Conservation (phyloP, 495 filamentous ascomycete species). For the Penicillium desertorum region DNA sequence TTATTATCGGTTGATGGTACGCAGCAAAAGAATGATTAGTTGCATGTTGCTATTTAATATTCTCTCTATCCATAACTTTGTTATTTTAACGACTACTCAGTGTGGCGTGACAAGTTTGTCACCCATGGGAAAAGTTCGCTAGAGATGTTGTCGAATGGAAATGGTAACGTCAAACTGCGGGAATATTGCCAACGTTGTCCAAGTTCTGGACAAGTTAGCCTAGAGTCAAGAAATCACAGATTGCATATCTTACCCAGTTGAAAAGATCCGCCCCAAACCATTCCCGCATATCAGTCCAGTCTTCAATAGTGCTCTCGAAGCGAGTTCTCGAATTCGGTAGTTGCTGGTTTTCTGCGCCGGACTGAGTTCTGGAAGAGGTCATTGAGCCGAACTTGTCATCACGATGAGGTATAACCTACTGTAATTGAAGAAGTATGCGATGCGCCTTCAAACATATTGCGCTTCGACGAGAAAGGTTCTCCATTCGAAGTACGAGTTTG, state of each 20-base stretch:
- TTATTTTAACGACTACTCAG: not conserved
- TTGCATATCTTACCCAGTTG: conserved; percentile 5
- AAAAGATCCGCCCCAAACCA: conserved; percentile 10
- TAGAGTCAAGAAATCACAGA: not conserved
- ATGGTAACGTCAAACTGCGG: not conserved
- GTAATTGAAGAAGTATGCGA: conserved; percentile 15
- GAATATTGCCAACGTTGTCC: not conserved
- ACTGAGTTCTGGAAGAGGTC: not conserved
- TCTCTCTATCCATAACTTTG: not conserved
- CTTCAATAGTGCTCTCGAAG: not conserved
- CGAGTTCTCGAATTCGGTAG: not conserved
- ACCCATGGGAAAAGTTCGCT: too few relatives aligned
- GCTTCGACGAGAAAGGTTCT: conserved; percentile 12
- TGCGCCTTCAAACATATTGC: conserved; percentile 13
- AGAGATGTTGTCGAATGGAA: too few relatives aligned
- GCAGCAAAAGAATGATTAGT: not conserved
- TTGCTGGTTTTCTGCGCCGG: not conserved
- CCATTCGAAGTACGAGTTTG: not conserved
- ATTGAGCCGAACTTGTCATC: not conserved
- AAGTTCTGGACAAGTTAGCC: not conserved
- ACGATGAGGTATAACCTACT: conserved; percentile 8
- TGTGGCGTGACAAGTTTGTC: not conserved
- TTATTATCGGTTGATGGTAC: too few relatives aligned
- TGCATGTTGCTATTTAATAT: not conserved
- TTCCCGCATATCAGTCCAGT: conserved; percentile 13